Percentiles rank a stretch among this genome's conserved stretches.
These are phyloP conservation scores for Cairneyella variabilis DNA, from an alignment of 495 filamentous ascomycete species.

Conservation along the genomic window DNA sequence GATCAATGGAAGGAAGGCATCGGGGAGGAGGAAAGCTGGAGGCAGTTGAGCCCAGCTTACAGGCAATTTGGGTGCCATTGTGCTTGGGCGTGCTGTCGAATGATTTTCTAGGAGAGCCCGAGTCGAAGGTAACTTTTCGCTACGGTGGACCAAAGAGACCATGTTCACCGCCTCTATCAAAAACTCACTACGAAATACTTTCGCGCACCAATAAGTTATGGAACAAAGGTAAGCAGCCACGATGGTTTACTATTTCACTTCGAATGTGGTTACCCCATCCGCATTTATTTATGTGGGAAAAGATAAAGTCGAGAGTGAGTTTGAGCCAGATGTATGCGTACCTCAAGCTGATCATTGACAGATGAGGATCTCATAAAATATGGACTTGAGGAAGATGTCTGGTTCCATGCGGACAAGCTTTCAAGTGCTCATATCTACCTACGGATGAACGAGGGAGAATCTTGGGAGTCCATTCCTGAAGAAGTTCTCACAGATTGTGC, in stretches of 20 bases:
- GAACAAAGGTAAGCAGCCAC: slow-evolving; percentile 14
- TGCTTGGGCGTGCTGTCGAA: slow-evolving; percentile 17
- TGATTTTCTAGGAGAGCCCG: slow-evolving; percentile 5
- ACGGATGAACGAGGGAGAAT: slow-evolving; percentile 72
- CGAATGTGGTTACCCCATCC: slow-evolving; percentile 66
- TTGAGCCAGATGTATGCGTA: neutral
- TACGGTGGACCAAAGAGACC: slow-evolving; percentile 19
- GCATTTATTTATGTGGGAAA: slow-evolving; percentile 95
- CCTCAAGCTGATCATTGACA: slow-evolving; percentile 30
- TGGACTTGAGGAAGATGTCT: slow-evolving; percentile 93
- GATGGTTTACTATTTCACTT: slow-evolving; percentile 98
- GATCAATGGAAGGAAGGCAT: slow-evolving; percentile 41
- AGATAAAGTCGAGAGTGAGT: slow-evolving; percentile 96
- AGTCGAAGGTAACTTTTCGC: slow-evolving; percentile 11
- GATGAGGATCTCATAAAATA: slow-evolving; percentile 95
- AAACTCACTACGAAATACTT: neutral
- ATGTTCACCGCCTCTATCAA: slow-evolving; percentile 23
- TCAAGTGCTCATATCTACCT: slow-evolving; percentile 96
- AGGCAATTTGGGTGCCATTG: slow-evolving; percentile 52
- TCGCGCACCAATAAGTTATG: slow-evolving; percentile 10
- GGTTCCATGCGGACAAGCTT: slow-evolving; percentile 98
- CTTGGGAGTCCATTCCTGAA: slow-evolving; percentile 78
- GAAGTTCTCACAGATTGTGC: slow-evolving; percentile 81
- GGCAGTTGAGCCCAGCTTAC: slow-evolving; percentile 40
- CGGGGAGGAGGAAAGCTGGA: slow-evolving; percentile 34